Evolutionary conservation across 2,329 filamentous ascomycete species (phyloP).

Genomic region (Claviceps purpurea): DNA sequence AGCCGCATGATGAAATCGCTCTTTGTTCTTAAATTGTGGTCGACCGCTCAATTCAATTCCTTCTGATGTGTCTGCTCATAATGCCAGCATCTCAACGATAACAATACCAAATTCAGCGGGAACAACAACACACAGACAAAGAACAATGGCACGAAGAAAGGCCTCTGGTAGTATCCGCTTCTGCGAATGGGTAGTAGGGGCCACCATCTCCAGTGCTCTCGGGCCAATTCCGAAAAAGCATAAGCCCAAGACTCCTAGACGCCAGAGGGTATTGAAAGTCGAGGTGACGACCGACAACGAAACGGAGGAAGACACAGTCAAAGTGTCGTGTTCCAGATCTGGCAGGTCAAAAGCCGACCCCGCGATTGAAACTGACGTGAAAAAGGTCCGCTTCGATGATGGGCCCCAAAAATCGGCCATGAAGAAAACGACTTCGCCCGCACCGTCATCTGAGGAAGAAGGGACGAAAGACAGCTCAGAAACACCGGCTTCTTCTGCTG

Average conservation of each 20-base stretch:
- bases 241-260: slow-evolving; percentile 13
- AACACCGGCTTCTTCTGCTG: slow-evolving; percentile 6
- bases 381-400: slow-evolving; percentile 31
- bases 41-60: background rate
- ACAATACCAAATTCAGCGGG: background rate
- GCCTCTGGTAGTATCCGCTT: slow-evolving; percentile 9
- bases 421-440: slow-evolving; percentile 17
- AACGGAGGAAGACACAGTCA: slow-evolving; percentile 33
- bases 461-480: slow-evolving; percentile 4
- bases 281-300: slow-evolving; percentile 38
- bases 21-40: background rate
- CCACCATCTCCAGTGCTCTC: slow-evolving; percentile 19
- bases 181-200: slow-evolving; percentile 29
- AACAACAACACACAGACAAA: background rate
- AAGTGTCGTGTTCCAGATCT: slow-evolving; percentile 34
- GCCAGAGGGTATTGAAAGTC: slow-evolving; percentile 23
- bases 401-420: slow-evolving; percentile 22
- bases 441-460: slow-evolving; percentile 2
- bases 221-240: slow-evolving; percentile 14
- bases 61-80: background rate
- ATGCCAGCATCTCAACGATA: background rate
- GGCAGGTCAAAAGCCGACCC: slow-evolving; percentile 7
- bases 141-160: background rate
- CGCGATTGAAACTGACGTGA: slow-evolving; percentile 11
- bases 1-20: background rate